Conservation (phyloP, 2,329 filamentous ascomycete genomes). For the Aspergillus persii region DNA sequence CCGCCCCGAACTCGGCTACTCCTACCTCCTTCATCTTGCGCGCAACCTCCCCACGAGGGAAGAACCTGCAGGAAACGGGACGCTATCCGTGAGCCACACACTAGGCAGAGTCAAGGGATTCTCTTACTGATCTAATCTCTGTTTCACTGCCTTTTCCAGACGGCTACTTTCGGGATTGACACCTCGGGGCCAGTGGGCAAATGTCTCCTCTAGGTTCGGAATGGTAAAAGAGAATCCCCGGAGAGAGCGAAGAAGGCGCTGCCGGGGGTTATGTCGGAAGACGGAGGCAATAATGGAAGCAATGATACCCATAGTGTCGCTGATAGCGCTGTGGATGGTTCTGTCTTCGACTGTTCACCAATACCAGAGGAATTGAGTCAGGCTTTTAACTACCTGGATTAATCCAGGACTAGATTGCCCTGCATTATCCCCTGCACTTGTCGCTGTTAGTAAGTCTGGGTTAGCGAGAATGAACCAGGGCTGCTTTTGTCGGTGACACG, state of each 20-base stretch:
- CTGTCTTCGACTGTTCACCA: too few relatives aligned
- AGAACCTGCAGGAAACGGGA: background rate
- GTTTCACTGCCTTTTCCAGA: background rate
- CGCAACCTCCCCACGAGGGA: background rate
- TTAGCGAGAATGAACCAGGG: too few relatives aligned
- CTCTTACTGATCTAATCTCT: background rate
- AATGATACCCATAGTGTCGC: background rate
- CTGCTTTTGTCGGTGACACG: too few relatives aligned
- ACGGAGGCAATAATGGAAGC: background rate
- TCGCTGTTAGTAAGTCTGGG: too few relatives aligned
- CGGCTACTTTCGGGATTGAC: background rate
- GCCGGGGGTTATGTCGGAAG: background rate
- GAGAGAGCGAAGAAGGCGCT: constrained; percentile 2
- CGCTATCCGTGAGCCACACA: too few relatives aligned
- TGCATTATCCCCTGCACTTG: too few relatives aligned
- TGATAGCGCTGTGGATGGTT: background rate
- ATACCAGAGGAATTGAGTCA: too few relatives aligned
- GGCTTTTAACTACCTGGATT: too few relatives aligned
- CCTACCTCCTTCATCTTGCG: background rate
- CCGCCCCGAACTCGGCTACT: background rate
- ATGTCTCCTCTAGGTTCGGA: background rate
- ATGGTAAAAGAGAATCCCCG: background rate
- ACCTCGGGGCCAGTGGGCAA: background rate
- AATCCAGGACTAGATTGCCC: too few relatives aligned
- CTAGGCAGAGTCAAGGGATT: too few relatives aligned